Evolutionary conservation across 768 basidiomycete species (phyloP), one percentile per base, ranked within the genome.

Genomic region (Rickenella mellea): DNA sequence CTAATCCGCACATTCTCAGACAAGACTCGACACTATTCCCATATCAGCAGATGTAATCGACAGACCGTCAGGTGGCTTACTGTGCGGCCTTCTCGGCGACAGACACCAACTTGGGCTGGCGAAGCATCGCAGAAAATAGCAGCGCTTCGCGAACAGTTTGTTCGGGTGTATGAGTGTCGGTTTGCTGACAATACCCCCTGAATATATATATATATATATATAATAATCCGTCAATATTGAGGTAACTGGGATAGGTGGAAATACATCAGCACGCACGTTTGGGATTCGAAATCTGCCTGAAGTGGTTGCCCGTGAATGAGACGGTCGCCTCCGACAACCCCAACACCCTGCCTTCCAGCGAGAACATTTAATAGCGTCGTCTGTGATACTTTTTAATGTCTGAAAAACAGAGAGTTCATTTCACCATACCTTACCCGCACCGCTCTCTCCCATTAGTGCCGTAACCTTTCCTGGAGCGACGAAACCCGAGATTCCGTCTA

Each of bases 381-480:
- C 55, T 36, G 12, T n/a, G 10, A 36, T 36, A 10, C 4, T 14
- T 12, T 19, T 10, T 2, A 33, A 27, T 14, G 22, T 21, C 27
- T 40, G n/a, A 19, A 21, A 14, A 12, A 10, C 21, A 17, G 14
- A 3, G 6, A 24, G 12, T 14, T 40, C 17, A 38, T 10, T 1
- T 19, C 9, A 17, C 36, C 56, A 6, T 25, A 64, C 66, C 55
- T 60, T 74, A 50, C 71, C 79, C 44, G 61, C 74, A 40, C 62
- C 70, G 35, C 56, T 76, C 61, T 62, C 79, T 42, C 71, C 89
- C 87, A 82, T 89, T 51, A 79, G 70, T 41, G 83, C 83, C 0
- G 83, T 86, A 43, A 68, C 58, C 46, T 69, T 88, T 4, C 90
- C 89, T 0, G 88, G 90, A 9, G 74, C 76, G 15, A 88, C 86